A percentile compares a stretch with the other conserved stretches of the same genome.
Evolutionary conservation across 805 yeast genomes (phyloP).

Genomic region (Candida saitoana): DNA sequence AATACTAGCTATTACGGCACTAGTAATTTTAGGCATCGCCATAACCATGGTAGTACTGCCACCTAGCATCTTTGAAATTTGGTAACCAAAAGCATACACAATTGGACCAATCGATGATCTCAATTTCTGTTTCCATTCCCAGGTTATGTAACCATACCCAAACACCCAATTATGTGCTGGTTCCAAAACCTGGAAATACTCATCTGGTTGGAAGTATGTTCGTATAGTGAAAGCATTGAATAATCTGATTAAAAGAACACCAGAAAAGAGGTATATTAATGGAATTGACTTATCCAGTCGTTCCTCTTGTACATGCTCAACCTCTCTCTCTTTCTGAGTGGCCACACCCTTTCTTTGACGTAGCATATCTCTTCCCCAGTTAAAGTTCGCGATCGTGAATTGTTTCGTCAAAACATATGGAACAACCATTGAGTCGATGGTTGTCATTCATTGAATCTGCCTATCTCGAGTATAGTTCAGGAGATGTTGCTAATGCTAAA

Average conservation of each 20-base stretch:
- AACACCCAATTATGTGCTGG: conserved; percentile 77
- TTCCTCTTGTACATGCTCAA: neutral
- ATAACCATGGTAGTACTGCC: conserved; percentile 34
- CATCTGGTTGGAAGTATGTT: conserved; percentile 95
- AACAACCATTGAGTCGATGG: neutral
- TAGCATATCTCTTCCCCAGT: neutral
- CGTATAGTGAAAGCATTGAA: conserved; percentile 57
- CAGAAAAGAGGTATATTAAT: neutral
- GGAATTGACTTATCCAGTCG: neutral
- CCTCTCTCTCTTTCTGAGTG: neutral
- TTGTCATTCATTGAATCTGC: conserved; percentile 13
- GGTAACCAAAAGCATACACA: conserved; percentile 49
- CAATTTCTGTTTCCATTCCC: conserved; percentile 87
- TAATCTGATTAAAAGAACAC: conserved; percentile 17
- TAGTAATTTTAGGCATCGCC: conserved; percentile 60
- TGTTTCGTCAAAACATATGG: neutral
- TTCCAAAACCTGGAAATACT: conserved; percentile 87
- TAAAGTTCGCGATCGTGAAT: neutral
- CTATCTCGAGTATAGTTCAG: conserved; percentile 13
- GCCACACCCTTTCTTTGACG: neutral
- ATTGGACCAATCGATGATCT: conserved; percentile 80
- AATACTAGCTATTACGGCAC: conserved; percentile 63
- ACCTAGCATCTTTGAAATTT: conserved; percentile 22
- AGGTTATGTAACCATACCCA: conserved; percentile 80
- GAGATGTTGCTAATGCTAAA: conserved; percentile 15